Base-by-base conservation (phyloP, 208 protist genomes). In the Herpetomonas samuelpessoai region DNA sequence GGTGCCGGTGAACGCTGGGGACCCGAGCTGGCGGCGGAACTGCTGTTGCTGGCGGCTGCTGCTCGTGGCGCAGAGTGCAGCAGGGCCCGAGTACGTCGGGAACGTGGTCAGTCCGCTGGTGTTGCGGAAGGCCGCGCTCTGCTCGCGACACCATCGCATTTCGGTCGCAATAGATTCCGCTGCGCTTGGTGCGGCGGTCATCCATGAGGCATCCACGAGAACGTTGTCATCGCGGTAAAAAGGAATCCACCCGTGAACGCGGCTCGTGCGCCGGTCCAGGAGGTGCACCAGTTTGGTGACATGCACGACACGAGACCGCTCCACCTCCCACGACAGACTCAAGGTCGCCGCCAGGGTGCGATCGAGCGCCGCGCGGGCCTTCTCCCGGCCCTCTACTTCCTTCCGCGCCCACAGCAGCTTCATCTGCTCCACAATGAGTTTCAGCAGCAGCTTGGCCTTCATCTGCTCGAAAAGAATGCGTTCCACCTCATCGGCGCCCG, bases 261-360 rank as follows among this genome's bases (percentile, higher is more conserved):
- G 83, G 10, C 81, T 72, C 1, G 76, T 73, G 3, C 62, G 65
- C 22, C 86, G 85, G 64, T 95, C 88, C 24, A 92, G 62, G 2
- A 92, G 22, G 57, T 81, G 55, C 25, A 95, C 83, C 1, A 95
- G 68, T 68, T 92, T 92, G 26, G 79, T 56, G 3, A 95, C 49
- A 35, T 92, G 77, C 2, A 95, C 52, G 3, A 92, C 76, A 22
- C 83, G 85, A 16, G 75, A 72, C 26, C 69, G 68, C 59, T 92
- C 79, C 21, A 95, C 54, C 30, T 81, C 63, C 86, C 88, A 95
- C 9, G 72, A 62, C 14, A 80, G 71, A 26, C 79, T 22, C 22
- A 81, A 35, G 18, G 76, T 70, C 29, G 65, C 60, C 22, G 62
- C 51, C 29, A 76, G 75, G 19, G 60, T 68, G 19, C 65, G 59